phyloP scores from a whole-genome alignment of 805 yeast genomes.

The Saccharomycopsis fibuligera region DNA sequence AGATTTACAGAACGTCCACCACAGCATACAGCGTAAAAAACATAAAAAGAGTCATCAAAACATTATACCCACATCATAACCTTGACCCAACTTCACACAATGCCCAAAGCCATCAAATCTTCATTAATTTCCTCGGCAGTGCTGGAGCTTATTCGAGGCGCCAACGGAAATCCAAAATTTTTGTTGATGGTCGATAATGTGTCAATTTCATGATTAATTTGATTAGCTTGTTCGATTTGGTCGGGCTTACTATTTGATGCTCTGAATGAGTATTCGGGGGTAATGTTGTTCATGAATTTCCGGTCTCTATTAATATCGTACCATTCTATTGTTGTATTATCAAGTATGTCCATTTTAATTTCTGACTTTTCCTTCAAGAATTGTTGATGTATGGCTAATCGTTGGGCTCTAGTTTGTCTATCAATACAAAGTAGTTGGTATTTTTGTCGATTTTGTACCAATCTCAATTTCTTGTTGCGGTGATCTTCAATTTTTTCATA shows the following conservation, averaged over 20 bases:
- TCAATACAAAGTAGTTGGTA: constrained; percentile 74
- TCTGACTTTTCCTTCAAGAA: constrained; percentile 64
- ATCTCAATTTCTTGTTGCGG: constrained; percentile 60
- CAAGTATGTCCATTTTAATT: constrained; percentile 55
- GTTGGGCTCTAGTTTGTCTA: constrained; percentile 70
- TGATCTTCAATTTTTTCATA: constrained; percentile 65
- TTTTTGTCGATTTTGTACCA: constrained; percentile 43
- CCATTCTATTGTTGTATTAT: constrained; percentile 79
- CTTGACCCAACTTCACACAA: neutral
- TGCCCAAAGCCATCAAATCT: constrained; percentile 57
- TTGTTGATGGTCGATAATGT: constrained; percentile 58
- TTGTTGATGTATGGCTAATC: constrained; percentile 81
- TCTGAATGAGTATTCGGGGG: constrained; percentile 39
- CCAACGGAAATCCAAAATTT: constrained; percentile 75
- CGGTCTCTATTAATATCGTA: constrained; percentile 87
- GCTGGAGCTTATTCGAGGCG: constrained; percentile 62
- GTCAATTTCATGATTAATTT: constrained; percentile 63
- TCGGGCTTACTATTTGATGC: constrained; percentile 37
- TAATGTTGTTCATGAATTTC: constrained; percentile 64
- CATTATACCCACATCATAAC: no score
- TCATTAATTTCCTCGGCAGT: constrained; percentile 65
- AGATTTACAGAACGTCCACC: no score
- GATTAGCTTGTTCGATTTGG: constrained; percentile 61
- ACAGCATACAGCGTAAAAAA: no score
- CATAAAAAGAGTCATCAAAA: neutral